phyloP scores from a whole-genome alignment of 331 rosid genomes.

The Acacia concinna region DNA sequence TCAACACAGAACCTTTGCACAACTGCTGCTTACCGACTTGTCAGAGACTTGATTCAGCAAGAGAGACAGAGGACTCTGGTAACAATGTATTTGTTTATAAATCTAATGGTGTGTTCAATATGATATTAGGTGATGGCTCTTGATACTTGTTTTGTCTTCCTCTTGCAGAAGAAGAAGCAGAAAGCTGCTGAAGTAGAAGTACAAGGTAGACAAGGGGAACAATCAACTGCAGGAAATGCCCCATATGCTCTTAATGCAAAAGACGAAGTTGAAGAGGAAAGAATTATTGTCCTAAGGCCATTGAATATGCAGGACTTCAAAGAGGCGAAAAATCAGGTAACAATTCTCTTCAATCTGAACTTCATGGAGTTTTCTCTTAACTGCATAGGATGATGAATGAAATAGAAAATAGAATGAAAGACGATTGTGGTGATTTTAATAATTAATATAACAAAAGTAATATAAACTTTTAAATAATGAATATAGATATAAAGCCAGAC shows the following conservation, averaged over 20 bases:
- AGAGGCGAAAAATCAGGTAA: constrained; percentile 81
- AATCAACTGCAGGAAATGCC: background rate
- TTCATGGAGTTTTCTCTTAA: background rate
- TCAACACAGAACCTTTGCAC: constrained; percentile 75
- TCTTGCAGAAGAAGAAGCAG: constrained; percentile 60
- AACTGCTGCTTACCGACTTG: constrained; percentile 92
- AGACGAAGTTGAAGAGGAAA: constrained; percentile 43
- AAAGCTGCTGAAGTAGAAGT: constrained; percentile 37
- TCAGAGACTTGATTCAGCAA: constrained; percentile 79
- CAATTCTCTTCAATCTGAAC: background rate
- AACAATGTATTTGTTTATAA: constrained; percentile 13
- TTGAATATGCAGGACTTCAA: constrained; percentile 78
- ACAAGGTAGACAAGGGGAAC: constrained; percentile 5
- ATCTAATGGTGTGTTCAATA: constrained; percentile 8
- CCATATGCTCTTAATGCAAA: constrained; percentile 19
- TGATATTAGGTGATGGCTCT: constrained; percentile 11
- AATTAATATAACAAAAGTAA: background rate
- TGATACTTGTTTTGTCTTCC: background rate
- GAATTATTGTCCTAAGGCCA: constrained; percentile 68
- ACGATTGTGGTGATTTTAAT: background rate
- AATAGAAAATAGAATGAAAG: background rate
- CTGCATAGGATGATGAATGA: background rate
- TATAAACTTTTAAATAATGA: background rate
- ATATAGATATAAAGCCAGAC: background rate
- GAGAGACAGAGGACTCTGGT: constrained; percentile 80